These are phyloP conservation scores for Chlorella sp. DNA, from an alignment of 139 green algal species.

Conservation along the genomic window DNA sequence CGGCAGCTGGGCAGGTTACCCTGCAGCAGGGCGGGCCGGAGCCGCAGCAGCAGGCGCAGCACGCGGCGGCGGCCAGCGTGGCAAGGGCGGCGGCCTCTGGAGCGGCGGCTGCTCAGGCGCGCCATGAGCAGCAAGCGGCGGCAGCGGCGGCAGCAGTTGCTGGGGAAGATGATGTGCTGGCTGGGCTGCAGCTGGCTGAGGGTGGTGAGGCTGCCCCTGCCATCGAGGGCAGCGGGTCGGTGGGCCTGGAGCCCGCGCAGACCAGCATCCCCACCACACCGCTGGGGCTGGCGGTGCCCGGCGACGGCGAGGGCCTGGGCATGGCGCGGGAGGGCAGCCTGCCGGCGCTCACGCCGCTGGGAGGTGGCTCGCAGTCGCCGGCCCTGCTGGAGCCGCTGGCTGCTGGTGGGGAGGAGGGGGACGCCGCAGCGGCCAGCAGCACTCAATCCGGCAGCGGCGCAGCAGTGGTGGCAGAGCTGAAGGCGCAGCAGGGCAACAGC, in stretches of 20 bases:
- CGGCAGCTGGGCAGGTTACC: not conserved
- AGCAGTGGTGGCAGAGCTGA: not conserved
- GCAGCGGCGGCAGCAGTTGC: not conserved
- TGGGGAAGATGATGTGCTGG: not conserved
- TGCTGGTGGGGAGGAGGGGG: not conserved
- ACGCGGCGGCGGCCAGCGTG: not conserved
- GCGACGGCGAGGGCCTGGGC: not conserved
- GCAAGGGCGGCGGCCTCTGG: not conserved
- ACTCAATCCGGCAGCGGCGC: too few relatives aligned
- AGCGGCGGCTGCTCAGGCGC: not conserved
- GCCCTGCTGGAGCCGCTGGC: not conserved
- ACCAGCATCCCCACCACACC: slow-evolving; percentile 13
- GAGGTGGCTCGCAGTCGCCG: not conserved
- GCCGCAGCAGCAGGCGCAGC: not conserved
- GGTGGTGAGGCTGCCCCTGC: not conserved
- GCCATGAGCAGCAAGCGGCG: not conserved
- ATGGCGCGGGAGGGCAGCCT: not conserved
- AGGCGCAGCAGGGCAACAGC: not conserved
- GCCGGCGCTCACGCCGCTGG: not conserved
- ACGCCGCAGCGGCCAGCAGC: not conserved
- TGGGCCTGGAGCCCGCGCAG: not conserved
- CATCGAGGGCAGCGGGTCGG: not conserved
- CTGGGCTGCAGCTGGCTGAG: not conserved
- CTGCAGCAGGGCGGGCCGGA: not conserved
- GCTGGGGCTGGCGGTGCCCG: too few relatives aligned